phyloP scores from a whole-genome alignment of 2,329 filamentous ascomycete species.

The Hirsutella minnesotensis region DNA sequence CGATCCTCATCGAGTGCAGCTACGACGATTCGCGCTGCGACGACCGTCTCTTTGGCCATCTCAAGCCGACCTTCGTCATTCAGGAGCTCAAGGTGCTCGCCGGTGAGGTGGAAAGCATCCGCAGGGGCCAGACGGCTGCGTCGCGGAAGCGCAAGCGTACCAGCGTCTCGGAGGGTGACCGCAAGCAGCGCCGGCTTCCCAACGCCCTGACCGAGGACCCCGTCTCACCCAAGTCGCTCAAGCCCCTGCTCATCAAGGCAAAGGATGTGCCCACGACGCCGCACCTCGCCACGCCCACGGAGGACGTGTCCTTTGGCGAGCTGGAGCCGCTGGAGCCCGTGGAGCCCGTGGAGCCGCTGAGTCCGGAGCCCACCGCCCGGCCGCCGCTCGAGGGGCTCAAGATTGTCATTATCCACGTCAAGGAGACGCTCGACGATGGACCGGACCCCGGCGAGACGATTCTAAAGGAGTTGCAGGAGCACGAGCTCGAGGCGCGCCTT shows the following conservation, averaged over 20 bases:
- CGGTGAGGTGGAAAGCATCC: slow-evolving; percentile 49
- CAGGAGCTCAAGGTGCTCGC: slow-evolving; percentile 67
- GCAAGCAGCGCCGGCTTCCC: slow-evolving; percentile 10
- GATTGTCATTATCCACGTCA: slow-evolving; percentile 86
- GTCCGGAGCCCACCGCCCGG: slow-evolving; percentile 9
- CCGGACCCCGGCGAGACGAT: slow-evolving; percentile 54
- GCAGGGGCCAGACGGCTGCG: slow-evolving; percentile 20
- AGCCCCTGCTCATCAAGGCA: slow-evolving; percentile 10
- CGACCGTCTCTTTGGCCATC: slow-evolving; percentile 73
- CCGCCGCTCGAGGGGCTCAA: slow-evolving; percentile 58
- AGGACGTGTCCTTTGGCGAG: slow-evolving; percentile 30
- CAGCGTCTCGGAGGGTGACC: slow-evolving; percentile 13
- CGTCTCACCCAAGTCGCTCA: slow-evolving; percentile 39
- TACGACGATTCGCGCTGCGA: slow-evolving; percentile 74
- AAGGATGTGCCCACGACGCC: slow-evolving; percentile 23
- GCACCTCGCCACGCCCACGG: slow-evolving; percentile 34
- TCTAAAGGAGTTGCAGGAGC: slow-evolving; percentile 51
- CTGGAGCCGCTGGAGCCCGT: too few relatives aligned
- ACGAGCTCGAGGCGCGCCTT: slow-evolving; percentile 52
- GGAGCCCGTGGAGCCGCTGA: slow-evolving; percentile 20
- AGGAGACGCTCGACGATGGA: slow-evolving; percentile 70
- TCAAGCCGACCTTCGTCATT: slow-evolving; percentile 73
- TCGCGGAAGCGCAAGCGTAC: slow-evolving; percentile 56
- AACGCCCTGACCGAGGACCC: slow-evolving; percentile 26
- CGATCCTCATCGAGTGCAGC: slow-evolving; percentile 92